Evolutionary conservation across 2,329 filamentous ascomycete species (phyloP).

Genomic region (Aspergillus melleus): DNA sequence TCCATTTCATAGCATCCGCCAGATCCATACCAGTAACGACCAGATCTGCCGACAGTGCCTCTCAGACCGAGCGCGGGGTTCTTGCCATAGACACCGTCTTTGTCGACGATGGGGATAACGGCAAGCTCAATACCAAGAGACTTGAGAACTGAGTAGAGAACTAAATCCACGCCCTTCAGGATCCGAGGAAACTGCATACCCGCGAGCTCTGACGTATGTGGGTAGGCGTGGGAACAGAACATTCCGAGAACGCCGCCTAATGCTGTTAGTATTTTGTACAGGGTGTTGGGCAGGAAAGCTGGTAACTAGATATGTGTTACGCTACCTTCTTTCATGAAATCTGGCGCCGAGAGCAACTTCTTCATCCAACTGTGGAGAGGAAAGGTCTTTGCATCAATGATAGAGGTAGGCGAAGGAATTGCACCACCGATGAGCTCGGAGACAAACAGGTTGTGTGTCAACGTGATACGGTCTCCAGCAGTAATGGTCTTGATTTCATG

Average conservation of each 20-base stretch:
- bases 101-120: conserved; percentile 30
- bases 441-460: conserved; percentile 61
- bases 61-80: not conserved
- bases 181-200: conserved; percentile 30
- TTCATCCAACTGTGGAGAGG: conserved; percentile 39
- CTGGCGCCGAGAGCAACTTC: conserved; percentile 28
- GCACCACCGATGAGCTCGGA: conserved; percentile 32
- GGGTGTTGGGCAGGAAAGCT: too few relatives aligned
- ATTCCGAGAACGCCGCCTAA: conserved; percentile 48
- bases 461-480: conserved; percentile 54
- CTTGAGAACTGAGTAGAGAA: conserved; percentile 40
- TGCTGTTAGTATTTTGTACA: not conserved
- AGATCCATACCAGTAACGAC: not conserved
- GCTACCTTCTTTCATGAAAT: conserved; percentile 41
- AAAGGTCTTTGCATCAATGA: conserved; percentile 34
- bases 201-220: conserved; percentile 36
- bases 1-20: too few relatives aligned
- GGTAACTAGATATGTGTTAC: too few relatives aligned
- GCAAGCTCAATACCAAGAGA: conserved; percentile 31
- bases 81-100: not conserved
- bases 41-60: not conserved
- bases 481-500: conserved; percentile 48
- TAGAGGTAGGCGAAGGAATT: conserved; percentile 7
- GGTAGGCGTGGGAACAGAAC: conserved; percentile 50
- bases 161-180: conserved; percentile 51